Evolutionary conservation across 495 filamentous ascomycete species (phyloP).

Genomic region (Apodospora peruviana): DNA sequence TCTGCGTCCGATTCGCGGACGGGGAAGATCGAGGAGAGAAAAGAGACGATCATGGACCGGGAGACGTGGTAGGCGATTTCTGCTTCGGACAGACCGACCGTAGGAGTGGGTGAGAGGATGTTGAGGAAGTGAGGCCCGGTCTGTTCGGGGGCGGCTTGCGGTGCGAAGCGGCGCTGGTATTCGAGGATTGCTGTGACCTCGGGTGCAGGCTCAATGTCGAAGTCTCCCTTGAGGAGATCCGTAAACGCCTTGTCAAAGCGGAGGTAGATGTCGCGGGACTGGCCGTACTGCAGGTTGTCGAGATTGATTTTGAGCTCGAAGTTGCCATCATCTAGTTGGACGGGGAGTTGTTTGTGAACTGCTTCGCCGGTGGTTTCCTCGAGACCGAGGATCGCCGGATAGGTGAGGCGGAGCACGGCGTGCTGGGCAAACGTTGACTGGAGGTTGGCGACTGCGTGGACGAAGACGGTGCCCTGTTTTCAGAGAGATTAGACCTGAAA

Average conservation of each 20-base stretch:
- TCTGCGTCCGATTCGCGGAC: slow-evolving; percentile 16
- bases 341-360: slow-evolving; percentile 19
- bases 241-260: slow-evolving; percentile 3
- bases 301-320: slow-evolving; percentile 28
- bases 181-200: slow-evolving; percentile 23
- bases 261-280: slow-evolving; percentile 41
- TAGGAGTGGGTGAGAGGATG: slow-evolving; percentile 4
- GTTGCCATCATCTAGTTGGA: slow-evolving; percentile 4
- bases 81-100: neutral
- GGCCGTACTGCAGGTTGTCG: slow-evolving; percentile 41
- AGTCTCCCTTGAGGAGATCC: neutral
- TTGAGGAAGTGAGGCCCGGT: neutral
- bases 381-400: slow-evolving; percentile 23
- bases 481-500: neutral
- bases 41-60: slow-evolving; percentile 33
- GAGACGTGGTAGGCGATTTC: slow-evolving; percentile 38
- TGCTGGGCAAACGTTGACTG: slow-evolving; percentile 38
- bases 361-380: slow-evolving; percentile 30
- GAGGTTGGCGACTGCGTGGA: slow-evolving; percentile 43
- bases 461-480: slow-evolving; percentile 35
- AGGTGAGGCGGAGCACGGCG: slow-evolving; percentile 27
- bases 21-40: slow-evolving; percentile 30
- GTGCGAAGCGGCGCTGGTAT: slow-evolving; percentile 20
- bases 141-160: slow-evolving; percentile 1
- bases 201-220: slow-evolving; percentile 3